Evolutionary conservation across 169 alveolate species (phyloP).

Genomic region (Plasmodium gonderi): DNA sequence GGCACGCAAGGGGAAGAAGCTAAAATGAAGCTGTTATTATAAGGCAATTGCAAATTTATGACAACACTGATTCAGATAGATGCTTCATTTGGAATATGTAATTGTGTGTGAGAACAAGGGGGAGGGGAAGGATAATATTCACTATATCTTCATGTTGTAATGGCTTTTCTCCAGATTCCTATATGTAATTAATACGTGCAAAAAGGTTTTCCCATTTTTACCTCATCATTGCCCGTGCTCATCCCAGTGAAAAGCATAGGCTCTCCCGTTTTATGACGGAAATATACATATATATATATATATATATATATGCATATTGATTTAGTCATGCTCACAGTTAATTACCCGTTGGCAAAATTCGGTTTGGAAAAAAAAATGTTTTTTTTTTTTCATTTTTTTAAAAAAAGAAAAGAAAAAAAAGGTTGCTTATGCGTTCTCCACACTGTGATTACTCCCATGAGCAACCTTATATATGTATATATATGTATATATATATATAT

Average conservation of each 20-base stretch:
- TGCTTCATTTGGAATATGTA: too few species aligned
- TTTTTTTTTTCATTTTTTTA: too few species aligned
- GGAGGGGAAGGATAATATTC: too few species aligned
- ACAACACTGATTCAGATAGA: too few species aligned
- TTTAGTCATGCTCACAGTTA: neutral
- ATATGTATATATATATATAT: too few species aligned
- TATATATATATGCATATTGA: neutral
- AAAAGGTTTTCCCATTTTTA: too few species aligned
- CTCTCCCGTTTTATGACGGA: neutral
- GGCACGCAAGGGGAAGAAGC: neutral
- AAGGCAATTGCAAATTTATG: too few species aligned
- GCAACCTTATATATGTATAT: neutral
- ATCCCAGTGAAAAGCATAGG: neutral
- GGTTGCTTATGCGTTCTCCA: neutral
- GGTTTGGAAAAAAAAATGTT: neutral
- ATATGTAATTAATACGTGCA: too few species aligned
- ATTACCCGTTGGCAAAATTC: neutral
- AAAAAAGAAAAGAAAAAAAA: neutral
- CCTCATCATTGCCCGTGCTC: neutral
- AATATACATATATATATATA: neutral
- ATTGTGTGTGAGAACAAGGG: too few species aligned
- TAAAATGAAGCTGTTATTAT: too few species aligned
- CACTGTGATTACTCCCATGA: neutral
- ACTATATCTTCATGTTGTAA: too few species aligned
- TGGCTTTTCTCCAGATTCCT: too few species aligned